phyloP scores from a whole-genome alignment of 2,329 filamentous ascomycete genomes.

The Cytospora schulzeri region DNA sequence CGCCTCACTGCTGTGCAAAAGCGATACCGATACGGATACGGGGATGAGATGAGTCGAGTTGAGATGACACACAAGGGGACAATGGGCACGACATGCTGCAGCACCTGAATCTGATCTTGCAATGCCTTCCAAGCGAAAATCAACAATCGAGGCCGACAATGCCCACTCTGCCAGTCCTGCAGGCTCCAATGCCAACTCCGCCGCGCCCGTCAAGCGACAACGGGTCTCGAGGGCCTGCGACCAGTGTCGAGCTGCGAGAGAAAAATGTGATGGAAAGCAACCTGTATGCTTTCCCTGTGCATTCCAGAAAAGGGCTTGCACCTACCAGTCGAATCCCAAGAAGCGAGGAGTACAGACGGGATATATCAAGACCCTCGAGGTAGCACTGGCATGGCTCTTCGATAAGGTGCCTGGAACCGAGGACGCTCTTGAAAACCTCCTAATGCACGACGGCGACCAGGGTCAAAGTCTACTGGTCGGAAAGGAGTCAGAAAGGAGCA shows the following conservation, averaged over 20 bases:
- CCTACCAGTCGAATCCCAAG: constrained; percentile 72
- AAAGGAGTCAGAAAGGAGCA: constrained; percentile 54
- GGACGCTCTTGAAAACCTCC: constrained; percentile 55
- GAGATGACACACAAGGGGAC: constrained; percentile 15
- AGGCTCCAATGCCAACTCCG: constrained; percentile 12
- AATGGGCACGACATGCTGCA: constrained; percentile 36
- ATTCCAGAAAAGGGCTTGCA: constrained; percentile 64
- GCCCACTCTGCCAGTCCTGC: constrained; percentile 21
- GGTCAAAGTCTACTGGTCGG: constrained; percentile 52
- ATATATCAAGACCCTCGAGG: constrained; percentile 73
- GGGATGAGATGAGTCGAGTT: constrained; percentile 11
- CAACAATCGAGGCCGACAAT: constrained; percentile 34
- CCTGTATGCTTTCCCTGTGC: constrained; percentile 69
- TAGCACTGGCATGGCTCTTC: constrained; percentile 68
- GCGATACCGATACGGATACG: constrained; percentile 9
- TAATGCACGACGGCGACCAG: constrained; percentile 48
- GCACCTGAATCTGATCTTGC: constrained; percentile 23
- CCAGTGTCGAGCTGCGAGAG: constrained; percentile 66
- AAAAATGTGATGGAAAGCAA: constrained; percentile 72
- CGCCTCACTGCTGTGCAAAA: neutral
- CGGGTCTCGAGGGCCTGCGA: constrained; percentile 71
- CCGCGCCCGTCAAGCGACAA: constrained; percentile 56
- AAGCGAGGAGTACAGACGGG: constrained; percentile 80
- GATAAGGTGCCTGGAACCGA: constrained; percentile 63
- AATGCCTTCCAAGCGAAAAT: constrained; percentile 45